Percentiles rank a stretch among this genome's conserved stretches.
Evolutionary conservation across 2,329 filamentous ascomycete genomes (phyloP).

Genomic region (Ilyonectria robusta): DNA sequence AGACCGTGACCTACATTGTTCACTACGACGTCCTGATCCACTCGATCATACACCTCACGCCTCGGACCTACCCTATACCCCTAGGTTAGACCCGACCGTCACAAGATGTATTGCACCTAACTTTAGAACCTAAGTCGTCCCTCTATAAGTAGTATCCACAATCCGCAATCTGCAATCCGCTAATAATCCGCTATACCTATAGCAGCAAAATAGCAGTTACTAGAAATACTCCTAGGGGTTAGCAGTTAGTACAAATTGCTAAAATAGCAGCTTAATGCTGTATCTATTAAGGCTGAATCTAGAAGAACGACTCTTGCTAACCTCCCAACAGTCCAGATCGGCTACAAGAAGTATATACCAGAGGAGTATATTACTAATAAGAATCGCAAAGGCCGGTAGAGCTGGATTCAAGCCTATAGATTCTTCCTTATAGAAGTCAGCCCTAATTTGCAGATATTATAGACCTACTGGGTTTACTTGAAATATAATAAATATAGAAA

Average conservation of each 20-base stretch:
- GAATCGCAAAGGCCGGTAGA: background rate
- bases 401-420: slow-evolving; percentile 2
- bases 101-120: background rate
- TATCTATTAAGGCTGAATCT: slow-evolving; percentile 1
- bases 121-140: background rate
- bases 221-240: slow-evolving; percentile 1
- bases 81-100: too few species aligned
- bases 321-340: background rate
- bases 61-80: too few species aligned
- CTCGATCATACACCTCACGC: too few species aligned
- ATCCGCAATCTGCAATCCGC: too few species aligned
- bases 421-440: slow-evolving; percentile 6
- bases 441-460: background rate
- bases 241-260: background rate
- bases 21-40: too few species aligned
- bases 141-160: background rate
- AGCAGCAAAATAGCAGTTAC: background rate
- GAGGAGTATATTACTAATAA: background rate
- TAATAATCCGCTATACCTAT: background rate
- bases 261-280: slow-evolving; percentile 2
- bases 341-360: background rate
- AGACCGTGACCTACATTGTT: too few species aligned
- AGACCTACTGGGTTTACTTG: slow-evolving; percentile 2
- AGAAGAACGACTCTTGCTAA: background rate
- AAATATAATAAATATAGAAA: background rate